A percentile compares a stretch with the other conserved stretches of the same genome.
Conservation (phyloP, 2,329 filamentous ascomycete genomes). For the Ceratocystis eucalypticola region DNA sequence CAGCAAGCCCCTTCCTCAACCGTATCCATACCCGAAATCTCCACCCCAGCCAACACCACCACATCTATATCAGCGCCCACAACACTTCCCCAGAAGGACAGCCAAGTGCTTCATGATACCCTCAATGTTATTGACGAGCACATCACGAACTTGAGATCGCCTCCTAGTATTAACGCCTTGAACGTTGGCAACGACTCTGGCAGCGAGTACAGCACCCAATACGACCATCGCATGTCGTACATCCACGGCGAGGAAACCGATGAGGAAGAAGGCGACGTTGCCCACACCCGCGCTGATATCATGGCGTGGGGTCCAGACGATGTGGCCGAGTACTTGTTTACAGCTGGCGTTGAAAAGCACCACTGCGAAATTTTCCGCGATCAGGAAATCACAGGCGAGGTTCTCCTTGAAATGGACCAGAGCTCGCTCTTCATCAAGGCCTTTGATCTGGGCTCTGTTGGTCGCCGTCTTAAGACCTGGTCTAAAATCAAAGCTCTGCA, state of each 20-base stretch:
- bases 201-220: conserved; percentile 75
- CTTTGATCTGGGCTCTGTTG: conserved; percentile 84
- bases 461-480: conserved; percentile 82
- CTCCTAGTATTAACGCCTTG: conserved; percentile 35
- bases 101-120: conserved; percentile 81
- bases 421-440: conserved; percentile 90
- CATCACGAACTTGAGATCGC: conserved; percentile 67
- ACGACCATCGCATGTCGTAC: conserved; percentile 69
- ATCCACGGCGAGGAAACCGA: conserved; percentile 92
- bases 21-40: conserved; percentile 23
- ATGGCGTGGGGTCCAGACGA: conserved; percentile 65
- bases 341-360: conserved; percentile 67
- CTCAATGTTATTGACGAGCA: conserved; percentile 94
- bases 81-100: conserved; percentile 34
- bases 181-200: conserved; percentile 56
- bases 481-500: conserved; percentile 89
- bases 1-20: conserved; percentile 1
- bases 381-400: conserved; percentile 90
- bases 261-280: conserved; percentile 72
- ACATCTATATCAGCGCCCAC: conserved; percentile 20
- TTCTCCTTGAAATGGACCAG: conserved; percentile 88
- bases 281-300: conserved; percentile 60
- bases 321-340: conserved; percentile 81
- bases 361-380: conserved; percentile 92
- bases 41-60: conserved; percentile 24